Conservation (phyloP, 2,329 filamentous ascomycete species). For the Aschersonia sp. region DNA sequence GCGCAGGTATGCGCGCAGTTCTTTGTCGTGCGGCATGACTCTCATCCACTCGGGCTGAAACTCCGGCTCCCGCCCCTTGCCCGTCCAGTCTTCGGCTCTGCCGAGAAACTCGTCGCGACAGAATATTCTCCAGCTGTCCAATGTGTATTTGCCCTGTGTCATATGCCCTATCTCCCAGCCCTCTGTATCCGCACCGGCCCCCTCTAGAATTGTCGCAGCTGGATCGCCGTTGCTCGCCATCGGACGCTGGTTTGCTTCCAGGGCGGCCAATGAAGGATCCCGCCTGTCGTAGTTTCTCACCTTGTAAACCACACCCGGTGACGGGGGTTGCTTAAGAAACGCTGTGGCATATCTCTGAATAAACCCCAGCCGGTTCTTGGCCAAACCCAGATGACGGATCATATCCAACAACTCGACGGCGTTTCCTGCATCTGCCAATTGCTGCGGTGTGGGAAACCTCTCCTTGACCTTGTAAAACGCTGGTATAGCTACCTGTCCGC, state of each 20-base stretch:
- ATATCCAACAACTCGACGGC: conserved; percentile 38
- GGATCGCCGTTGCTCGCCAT: background rate
- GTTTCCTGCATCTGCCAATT: conserved; percentile 40
- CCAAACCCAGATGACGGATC: conserved; percentile 59
- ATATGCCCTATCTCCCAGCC: conserved; percentile 79
- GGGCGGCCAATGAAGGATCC: conserved; percentile 11
- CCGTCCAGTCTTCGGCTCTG: conserved; percentile 51
- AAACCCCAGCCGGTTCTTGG: conserved; percentile 48
- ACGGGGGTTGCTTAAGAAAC: conserved; percentile 53
- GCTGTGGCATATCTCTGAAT: conserved; percentile 56
- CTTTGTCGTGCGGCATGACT: conserved; percentile 71
- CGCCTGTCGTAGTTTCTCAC: conserved; percentile 32
- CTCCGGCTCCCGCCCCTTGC: conserved; percentile 29
- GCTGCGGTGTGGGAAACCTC: conserved; percentile 50
- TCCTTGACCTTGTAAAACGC: conserved; percentile 55
- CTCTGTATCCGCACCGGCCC: conserved; percentile 11
- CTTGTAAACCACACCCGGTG: conserved; percentile 35
- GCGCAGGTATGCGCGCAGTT: conserved; percentile 69
- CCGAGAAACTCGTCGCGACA: conserved; percentile 67
- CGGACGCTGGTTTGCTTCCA: too few species aligned
- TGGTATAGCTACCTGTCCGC: conserved; percentile 60
- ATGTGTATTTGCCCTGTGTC: conserved; percentile 66
- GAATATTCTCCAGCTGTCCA: conserved; percentile 90
- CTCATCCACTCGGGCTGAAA: conserved; percentile 88
- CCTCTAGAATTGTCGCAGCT: background rate